These are phyloP conservation scores for Tephrocybe sp. DNA, from an alignment of 768 basidiomycete species.

Conservation along the genomic window DNA sequence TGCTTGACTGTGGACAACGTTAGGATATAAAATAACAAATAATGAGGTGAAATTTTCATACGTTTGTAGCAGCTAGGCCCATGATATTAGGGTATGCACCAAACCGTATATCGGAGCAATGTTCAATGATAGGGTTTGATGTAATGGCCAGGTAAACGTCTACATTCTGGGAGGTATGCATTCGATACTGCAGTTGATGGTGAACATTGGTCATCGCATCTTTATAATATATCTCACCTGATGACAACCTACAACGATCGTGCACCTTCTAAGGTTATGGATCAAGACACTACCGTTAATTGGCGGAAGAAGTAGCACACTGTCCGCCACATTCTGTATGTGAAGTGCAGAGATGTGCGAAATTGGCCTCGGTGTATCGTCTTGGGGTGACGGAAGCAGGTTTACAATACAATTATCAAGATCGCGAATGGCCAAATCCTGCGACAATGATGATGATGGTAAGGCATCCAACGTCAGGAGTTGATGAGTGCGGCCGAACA, in stretches of 20 bases:
- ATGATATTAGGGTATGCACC: slow-evolving; percentile 51
- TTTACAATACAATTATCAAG: slow-evolving; percentile 72
- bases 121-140: slow-evolving; percentile 70
- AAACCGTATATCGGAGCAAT: slow-evolving; percentile 63
- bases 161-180: background rate
- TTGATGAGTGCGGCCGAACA: slow-evolving; percentile 43
- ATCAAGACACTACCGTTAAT: slow-evolving; percentile 73
- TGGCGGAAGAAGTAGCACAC: slow-evolving; percentile 61
- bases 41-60: background rate
- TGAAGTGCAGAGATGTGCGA: slow-evolving; percentile 55
- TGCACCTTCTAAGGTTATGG: slow-evolving; percentile 58
- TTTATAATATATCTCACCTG: background rate
- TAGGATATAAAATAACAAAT: background rate
- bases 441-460: slow-evolving; percentile 31
- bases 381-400: slow-evolving; percentile 35
- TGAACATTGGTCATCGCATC: background rate
- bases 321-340: slow-evolving; percentile 54
- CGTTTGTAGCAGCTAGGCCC: slow-evolving; percentile 7
- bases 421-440: slow-evolving; percentile 64
- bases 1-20: slow-evolving; percentile 23
- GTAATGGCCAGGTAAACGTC: background rate
- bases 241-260: slow-evolving; percentile 19
- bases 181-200: background rate
- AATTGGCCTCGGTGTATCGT: slow-evolving; percentile 9
- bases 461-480: slow-evolving; percentile 47